phyloP scores from a whole-genome alignment of 306 rosid genomes.

The Cajanus cajan region DNA sequence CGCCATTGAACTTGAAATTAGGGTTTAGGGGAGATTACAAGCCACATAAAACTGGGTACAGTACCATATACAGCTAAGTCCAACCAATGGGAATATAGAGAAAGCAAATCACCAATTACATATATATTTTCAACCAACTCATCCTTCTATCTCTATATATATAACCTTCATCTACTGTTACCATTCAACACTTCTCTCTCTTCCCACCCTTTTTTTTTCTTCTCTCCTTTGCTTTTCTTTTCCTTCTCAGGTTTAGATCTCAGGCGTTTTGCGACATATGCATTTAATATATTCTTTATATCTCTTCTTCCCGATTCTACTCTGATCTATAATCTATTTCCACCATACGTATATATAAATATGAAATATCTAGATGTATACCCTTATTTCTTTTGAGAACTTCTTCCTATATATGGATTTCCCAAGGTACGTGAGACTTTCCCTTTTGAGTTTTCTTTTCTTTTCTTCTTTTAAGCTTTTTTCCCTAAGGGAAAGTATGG shows the following conservation, averaged over 20 bases:
- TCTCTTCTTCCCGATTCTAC: background rate
- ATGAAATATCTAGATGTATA: background rate
- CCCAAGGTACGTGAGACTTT: background rate
- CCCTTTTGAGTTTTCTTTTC: background rate
- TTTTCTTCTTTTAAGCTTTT: background rate
- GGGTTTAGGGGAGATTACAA: slow-evolving; percentile 51
- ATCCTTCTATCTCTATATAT: slow-evolving; percentile 29
- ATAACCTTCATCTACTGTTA: slow-evolving; percentile 36
- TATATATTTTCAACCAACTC: slow-evolving; percentile 28
- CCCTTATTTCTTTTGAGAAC: background rate
- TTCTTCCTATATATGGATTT: slow-evolving; percentile 10
- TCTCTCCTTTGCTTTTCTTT: background rate
- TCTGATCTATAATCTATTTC: background rate
- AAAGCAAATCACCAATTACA: slow-evolving; percentile 18
- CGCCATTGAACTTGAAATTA: slow-evolving; percentile 34
- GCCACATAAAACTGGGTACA: slow-evolving; percentile 26
- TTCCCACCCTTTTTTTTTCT: background rate
- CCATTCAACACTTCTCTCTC: slow-evolving; percentile 32
- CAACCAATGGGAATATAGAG: slow-evolving; percentile 47
- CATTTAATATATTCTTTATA: background rate
- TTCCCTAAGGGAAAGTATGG: background rate
- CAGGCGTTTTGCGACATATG: background rate
- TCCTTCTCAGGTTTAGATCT: slow-evolving; percentile 41
- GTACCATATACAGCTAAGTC: slow-evolving; percentile 51
- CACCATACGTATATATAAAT: background rate